Conservation (phyloP, 306 rosid species). For the Castanea mollissima region DNA sequence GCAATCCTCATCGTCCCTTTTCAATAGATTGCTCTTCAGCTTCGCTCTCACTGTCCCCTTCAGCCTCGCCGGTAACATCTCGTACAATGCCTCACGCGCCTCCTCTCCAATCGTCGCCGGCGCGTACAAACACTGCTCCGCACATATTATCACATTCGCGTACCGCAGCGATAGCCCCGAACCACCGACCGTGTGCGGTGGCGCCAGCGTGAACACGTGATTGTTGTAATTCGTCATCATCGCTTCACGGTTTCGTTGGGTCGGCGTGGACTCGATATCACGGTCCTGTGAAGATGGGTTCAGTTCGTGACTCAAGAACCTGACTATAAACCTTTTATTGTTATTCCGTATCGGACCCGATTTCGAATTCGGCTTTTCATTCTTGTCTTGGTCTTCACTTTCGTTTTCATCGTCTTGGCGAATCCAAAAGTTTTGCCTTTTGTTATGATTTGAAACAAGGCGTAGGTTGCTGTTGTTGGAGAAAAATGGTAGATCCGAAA, state of each 20-base stretch:
- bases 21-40: conserved; percentile 25
- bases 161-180: conserved; percentile 54
- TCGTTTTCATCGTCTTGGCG: not conserved
- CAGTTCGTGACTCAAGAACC: conserved; percentile 1
- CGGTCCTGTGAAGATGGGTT: not conserved
- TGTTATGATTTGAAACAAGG: not conserved
- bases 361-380: conserved; percentile 4
- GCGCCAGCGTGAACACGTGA: conserved; percentile 33
- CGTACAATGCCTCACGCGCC: conserved; percentile 47
- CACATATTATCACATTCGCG: conserved; percentile 51
- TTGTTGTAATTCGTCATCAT: conserved; percentile 10
- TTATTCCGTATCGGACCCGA: conserved; percentile 21
- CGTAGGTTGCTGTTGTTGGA: not conserved
- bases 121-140: conserved; percentile 47
- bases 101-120: conserved; percentile 35
- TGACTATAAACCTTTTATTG: not conserved
- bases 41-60: conserved; percentile 33
- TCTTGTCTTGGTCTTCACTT: conserved; percentile 24
- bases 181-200: conserved; percentile 55
- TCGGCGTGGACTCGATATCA: not conserved
- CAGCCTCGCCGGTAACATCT: conserved; percentile 59
- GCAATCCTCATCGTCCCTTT: conserved; percentile 18
- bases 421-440: not conserved
- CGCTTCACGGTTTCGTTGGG: not conserved
- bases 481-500: not conserved